Conservation (phyloP, 805 yeast genomes). For the Ogataea glucozyma region DNA sequence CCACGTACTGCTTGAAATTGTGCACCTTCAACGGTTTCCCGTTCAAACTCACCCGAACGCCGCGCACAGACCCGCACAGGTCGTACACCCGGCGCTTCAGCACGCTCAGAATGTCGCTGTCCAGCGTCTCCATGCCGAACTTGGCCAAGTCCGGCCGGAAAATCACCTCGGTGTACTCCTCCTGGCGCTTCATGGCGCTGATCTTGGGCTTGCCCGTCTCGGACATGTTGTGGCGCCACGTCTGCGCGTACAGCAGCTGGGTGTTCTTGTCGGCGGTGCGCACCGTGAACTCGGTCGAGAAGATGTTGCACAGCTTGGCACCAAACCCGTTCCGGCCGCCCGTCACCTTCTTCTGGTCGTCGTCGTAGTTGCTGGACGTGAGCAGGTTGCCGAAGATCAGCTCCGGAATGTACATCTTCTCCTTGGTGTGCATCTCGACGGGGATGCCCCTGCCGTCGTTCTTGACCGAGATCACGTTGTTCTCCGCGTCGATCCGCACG, state of each 20-base stretch:
- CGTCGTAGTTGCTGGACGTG: slow-evolving; percentile 95
- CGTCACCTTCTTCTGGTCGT: slow-evolving; percentile 89
- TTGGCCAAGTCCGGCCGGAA: slow-evolving; percentile 85
- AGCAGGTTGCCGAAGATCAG: slow-evolving; percentile 92
- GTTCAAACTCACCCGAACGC: slow-evolving; percentile 75
- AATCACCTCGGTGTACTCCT: slow-evolving; percentile 82
- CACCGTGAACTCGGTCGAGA: slow-evolving; percentile 80
- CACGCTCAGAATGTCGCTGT: slow-evolving; percentile 80
- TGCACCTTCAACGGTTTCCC: slow-evolving; percentile 68
- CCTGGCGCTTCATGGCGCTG: slow-evolving; percentile 53
- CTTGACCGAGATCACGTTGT: slow-evolving; percentile 72
- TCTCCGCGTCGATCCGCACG: slow-evolving; percentile 77
- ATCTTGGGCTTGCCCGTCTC: slow-evolving; percentile 75
- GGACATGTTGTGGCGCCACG: slow-evolving; percentile 88
- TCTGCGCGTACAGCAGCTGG: slow-evolving; percentile 69
- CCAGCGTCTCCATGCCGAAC: slow-evolving; percentile 83
- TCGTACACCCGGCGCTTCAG: slow-evolving; percentile 93
- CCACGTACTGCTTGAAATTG: slow-evolving; percentile 84
- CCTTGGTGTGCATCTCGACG: slow-evolving; percentile 87
- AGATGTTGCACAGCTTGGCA: slow-evolving; percentile 95
- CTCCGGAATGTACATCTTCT: slow-evolving; percentile 91
- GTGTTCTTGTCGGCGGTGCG: slow-evolving; percentile 82
- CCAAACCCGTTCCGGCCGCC: slow-evolving; percentile 99
- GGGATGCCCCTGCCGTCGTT: slow-evolving; percentile 98
- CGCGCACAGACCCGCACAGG: slow-evolving; percentile 89